Percentiles rank a stretch among this genome's conserved stretches.
Conservation (phyloP, 345 rosid species). For the Euphorbia lathyris region DNA sequence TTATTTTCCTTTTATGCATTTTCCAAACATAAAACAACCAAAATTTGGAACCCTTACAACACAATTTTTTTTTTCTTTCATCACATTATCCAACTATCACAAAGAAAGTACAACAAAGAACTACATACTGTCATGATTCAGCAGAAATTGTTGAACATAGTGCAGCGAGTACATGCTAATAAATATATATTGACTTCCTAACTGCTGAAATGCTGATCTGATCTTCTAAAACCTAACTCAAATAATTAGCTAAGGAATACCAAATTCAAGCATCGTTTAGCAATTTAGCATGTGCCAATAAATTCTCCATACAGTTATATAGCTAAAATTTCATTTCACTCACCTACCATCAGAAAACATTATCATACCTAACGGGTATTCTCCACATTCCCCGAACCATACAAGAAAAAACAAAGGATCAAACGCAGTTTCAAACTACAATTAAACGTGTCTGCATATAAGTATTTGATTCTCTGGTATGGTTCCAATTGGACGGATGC, state of each 20-base stretch:
- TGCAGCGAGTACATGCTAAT: background rate
- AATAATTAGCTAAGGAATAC: background rate
- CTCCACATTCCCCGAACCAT: background rate
- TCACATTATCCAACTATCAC: background rate
- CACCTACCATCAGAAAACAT: background rate
- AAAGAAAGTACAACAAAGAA: background rate
- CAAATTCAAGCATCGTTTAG: background rate
- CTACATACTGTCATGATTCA: background rate
- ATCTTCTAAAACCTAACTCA: background rate
- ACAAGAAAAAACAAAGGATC: background rate
- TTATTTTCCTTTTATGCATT: background rate
- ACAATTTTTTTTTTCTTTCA: background rate
- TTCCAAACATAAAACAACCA: background rate
- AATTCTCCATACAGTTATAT: background rate
- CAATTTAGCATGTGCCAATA: background rate
- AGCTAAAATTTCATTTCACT: background rate
- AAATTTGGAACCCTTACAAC: background rate
- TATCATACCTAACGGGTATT: background rate
- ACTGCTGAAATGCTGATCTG: background rate
- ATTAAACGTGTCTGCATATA: background rate
- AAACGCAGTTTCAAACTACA: background rate
- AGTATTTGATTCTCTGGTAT: background rate
- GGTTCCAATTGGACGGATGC: background rate
- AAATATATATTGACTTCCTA: background rate
- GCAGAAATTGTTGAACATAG: background rate